Evolutionary conservation across 345 rosid species (phyloP).

Genomic region (Euphorbia pulcherrima): DNA sequence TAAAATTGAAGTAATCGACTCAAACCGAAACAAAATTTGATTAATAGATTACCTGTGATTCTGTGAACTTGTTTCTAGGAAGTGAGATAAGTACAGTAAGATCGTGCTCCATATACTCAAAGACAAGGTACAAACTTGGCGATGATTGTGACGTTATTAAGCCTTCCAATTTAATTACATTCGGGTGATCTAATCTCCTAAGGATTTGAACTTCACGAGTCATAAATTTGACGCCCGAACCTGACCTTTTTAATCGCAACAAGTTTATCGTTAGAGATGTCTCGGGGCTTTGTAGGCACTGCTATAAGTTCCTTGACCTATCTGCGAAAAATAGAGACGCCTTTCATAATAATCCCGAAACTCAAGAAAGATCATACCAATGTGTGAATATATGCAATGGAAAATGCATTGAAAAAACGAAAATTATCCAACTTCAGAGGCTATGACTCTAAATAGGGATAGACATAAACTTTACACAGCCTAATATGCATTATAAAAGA

Average conservation of each 20-base stretch:
- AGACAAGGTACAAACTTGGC: slow-evolving; percentile 76
- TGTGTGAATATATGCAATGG: too few species aligned
- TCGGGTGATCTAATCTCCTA: slow-evolving; percentile 90
- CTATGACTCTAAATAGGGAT: background rate
- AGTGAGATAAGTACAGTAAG: slow-evolving; percentile 83
- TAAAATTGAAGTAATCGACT: slow-evolving; percentile 5
- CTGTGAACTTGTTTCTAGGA: slow-evolving; percentile 74
- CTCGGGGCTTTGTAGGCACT: slow-evolving; percentile 82
- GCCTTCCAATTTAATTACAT: slow-evolving; percentile 84
- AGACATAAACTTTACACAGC: slow-evolving; percentile 4
- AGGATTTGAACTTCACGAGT: slow-evolving; percentile 76
- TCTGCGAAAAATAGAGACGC: slow-evolving; percentile 56
- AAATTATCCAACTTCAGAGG: background rate
- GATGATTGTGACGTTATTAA: slow-evolving; percentile 75
- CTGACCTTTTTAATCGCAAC: slow-evolving; percentile 86
- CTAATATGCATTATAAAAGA: background rate
- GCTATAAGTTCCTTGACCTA: slow-evolving; percentile 97
- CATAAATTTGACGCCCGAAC: slow-evolving; percentile 91
- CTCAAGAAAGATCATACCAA: too few species aligned
- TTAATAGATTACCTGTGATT: slow-evolving; percentile 66
- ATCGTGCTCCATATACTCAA: slow-evolving; percentile 99
- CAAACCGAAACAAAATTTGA: background rate
- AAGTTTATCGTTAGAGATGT: slow-evolving; percentile 53
- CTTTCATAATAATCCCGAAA: too few species aligned
- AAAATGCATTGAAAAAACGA: too few species aligned